Conservation (phyloP, 768 basidiomycete species). For the Phallus indusiatus region DNA sequence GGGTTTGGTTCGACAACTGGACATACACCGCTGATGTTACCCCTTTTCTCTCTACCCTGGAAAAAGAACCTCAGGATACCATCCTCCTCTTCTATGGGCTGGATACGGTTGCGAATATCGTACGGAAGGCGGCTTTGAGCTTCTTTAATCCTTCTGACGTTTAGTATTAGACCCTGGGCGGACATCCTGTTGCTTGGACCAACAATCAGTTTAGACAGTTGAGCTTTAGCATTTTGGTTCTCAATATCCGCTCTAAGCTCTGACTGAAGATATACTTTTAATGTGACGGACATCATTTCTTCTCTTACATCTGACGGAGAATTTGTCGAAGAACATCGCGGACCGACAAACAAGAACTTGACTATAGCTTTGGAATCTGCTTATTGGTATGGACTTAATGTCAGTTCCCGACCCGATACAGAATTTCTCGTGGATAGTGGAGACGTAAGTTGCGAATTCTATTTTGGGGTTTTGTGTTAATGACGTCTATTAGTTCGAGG, state of each 20-base stretch:
- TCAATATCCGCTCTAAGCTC: neutral
- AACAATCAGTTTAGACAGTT: constrained; percentile 45
- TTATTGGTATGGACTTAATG: constrained; percentile 43
- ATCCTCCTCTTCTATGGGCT: constrained; percentile 48
- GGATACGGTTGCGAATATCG: constrained; percentile 49
- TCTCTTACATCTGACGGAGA: constrained; percentile 16
- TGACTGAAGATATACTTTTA: constrained; percentile 31
- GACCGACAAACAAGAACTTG: constrained; percentile 30
- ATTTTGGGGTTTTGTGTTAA: constrained; percentile 9
- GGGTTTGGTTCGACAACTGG: constrained; percentile 50
- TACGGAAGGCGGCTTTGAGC: constrained; percentile 17
- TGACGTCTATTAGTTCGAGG: constrained; percentile 38
- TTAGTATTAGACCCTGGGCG: constrained; percentile 37
- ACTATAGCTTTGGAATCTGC: constrained; percentile 46
- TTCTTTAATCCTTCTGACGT: neutral
- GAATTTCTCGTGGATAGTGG: constrained; percentile 31
- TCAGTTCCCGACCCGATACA: constrained; percentile 38
- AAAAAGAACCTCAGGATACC: constrained; percentile 20
- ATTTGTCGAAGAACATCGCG: neutral
- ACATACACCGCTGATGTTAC: constrained; percentile 46
- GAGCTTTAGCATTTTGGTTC: no score
- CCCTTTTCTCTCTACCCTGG: constrained; percentile 27
- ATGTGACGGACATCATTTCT: constrained; percentile 35
- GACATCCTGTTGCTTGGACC: constrained; percentile 46
- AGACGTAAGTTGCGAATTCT: neutral